Conservation (phyloP, 257 asterid species). For the Nicotiana obtusifolia region DNA sequence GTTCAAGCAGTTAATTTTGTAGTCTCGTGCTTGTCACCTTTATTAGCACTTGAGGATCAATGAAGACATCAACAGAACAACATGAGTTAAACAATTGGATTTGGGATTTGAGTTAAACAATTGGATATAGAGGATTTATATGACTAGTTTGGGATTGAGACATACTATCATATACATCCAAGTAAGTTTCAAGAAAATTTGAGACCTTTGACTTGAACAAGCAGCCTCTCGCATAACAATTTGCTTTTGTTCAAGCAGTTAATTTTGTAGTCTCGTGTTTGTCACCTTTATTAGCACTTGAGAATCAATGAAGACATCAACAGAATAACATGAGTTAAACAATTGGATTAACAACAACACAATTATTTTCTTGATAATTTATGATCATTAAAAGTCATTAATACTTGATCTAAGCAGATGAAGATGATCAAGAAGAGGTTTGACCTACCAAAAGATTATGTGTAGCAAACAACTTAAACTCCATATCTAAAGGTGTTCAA, state of each 20-base stretch:
- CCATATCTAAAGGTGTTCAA: not conserved
- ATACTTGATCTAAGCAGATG: not conserved
- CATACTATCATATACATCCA: not conserved
- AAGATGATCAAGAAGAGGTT: not conserved
- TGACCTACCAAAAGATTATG: not conserved
- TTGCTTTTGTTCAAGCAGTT: not conserved
- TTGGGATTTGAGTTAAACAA: too few species aligned
- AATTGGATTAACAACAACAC: not conserved
- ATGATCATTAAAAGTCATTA: not conserved
- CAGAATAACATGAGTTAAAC: not conserved
- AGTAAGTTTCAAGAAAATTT: not conserved
- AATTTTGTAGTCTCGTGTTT: not conserved
- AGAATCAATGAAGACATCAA: not conserved
- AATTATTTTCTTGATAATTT: not conserved
- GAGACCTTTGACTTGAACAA: not conserved
- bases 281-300: not conserved
- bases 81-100: not conserved
- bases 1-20: not conserved
- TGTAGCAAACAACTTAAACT: not conserved
- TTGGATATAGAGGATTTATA: not conserved
- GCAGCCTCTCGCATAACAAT: not conserved
- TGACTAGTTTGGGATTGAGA: not conserved
- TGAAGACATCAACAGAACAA: not conserved
- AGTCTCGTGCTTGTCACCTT: not conserved
- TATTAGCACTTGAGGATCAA: not conserved